Evolutionary conservation across 768 basidiomycete genomes (phyloP).

Genomic region (Hebeloma cylindrosporum): DNA sequence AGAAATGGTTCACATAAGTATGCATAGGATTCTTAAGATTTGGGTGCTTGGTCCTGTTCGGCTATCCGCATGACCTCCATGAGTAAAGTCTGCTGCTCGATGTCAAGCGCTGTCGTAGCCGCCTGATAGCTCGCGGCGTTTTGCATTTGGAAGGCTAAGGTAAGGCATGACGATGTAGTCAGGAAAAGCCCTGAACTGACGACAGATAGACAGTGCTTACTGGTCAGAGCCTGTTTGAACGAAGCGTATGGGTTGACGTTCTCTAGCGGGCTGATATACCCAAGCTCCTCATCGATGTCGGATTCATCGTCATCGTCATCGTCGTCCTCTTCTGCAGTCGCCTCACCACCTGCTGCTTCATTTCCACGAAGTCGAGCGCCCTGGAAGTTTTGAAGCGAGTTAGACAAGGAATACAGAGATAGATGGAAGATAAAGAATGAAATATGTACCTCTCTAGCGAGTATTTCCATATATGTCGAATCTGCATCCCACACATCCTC

Average conservation of each 20-base stretch:
- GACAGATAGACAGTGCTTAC: too few species aligned
- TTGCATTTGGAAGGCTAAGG: constrained; percentile 71
- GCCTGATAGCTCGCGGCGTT: constrained; percentile 68
- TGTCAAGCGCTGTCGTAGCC: constrained; percentile 66
- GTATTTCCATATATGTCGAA: constrained; percentile 83
- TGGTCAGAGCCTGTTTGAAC: constrained; percentile 77
- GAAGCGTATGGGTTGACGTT: constrained; percentile 71
- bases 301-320: constrained; percentile 54
- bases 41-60: constrained; percentile 38
- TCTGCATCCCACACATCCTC: constrained; percentile 93
- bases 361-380: constrained; percentile 72
- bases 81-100: constrained; percentile 76
- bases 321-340: constrained; percentile 50
- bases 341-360: constrained; percentile 50
- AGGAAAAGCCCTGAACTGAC: too few species aligned
- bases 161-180: constrained; percentile 1
- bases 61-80: constrained; percentile 86
- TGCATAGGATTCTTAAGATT: constrained; percentile 21
- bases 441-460: constrained; percentile 70
- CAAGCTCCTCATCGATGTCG: constrained; percentile 78
- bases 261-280: constrained; percentile 84
- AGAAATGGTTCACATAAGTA: not conserved
- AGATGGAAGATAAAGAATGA: constrained; percentile 16
- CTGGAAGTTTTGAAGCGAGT: constrained; percentile 33
- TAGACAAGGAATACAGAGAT: constrained; percentile 7